phyloP scores from a whole-genome alignment of 106 monocot genomes.

The Dioscorea alata region DNA sequence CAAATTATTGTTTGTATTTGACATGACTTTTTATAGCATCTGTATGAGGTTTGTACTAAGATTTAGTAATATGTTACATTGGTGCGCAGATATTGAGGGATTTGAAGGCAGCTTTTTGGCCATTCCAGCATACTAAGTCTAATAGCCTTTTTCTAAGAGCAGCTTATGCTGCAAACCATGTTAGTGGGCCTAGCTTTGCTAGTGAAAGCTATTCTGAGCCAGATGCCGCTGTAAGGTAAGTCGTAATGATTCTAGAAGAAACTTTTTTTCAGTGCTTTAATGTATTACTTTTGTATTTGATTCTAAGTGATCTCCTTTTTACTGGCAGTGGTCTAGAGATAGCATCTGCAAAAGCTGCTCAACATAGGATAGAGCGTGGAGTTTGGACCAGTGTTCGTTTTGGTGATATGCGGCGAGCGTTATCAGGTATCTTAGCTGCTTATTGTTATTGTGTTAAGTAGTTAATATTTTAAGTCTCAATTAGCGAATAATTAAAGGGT shows the following conservation, averaged over 20 bases:
- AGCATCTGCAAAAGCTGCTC: conserved; percentile 58
- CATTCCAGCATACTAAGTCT: conserved; percentile 45
- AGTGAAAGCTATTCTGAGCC: conserved; percentile 22
- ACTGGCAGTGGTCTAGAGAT: conserved; percentile 36
- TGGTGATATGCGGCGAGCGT: conserved; percentile 74
- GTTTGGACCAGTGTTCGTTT: conserved; percentile 49
- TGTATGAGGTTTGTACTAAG: no score
- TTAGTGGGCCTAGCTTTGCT: conserved; percentile 15
- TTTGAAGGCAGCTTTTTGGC: conserved; percentile 65
- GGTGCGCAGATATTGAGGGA: conserved; percentile 43
- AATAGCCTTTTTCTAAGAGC: conserved; percentile 65
- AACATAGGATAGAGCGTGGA: conserved; percentile 51
- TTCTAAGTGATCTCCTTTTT: background rate
- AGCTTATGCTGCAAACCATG: conserved; percentile 41
- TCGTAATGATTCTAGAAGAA: background rate
- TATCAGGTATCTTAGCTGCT: conserved; percentile 37
- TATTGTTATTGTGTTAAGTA: background rate
- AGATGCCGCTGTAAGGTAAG: conserved; percentile 27
- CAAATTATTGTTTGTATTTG: no score
- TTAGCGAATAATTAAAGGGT: no score
- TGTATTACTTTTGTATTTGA: background rate
- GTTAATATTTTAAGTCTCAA: no score
- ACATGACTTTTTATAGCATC: no score
- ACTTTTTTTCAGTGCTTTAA: background rate
- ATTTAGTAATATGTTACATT: no score